phyloP scores from a whole-genome alignment of 805 yeast species.

The Kazachstania psychrophila region DNA sequence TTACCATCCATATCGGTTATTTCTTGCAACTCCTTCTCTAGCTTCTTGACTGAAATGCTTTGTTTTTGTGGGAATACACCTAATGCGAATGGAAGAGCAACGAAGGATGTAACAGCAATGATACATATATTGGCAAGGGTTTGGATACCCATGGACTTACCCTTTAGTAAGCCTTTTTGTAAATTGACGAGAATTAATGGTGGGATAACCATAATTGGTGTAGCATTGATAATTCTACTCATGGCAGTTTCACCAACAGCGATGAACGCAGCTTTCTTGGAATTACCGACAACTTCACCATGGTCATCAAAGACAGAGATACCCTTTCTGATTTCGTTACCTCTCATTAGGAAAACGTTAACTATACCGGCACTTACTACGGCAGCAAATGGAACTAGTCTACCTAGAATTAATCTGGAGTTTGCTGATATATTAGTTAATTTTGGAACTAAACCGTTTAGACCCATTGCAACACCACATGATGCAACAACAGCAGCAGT shows the following conservation, averaged over 20 bases:
- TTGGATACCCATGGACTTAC: slow-evolving; percentile 56
- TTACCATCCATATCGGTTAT: slow-evolving; percentile 56
- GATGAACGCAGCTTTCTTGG: slow-evolving; percentile 76
- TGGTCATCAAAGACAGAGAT: slow-evolving; percentile 62
- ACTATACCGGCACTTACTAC: slow-evolving; percentile 96
- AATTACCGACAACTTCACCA: slow-evolving; percentile 57
- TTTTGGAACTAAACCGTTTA: slow-evolving; percentile 84
- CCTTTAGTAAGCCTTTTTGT: slow-evolving; percentile 61
- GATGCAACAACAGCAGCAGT: slow-evolving; percentile 87
- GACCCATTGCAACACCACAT: slow-evolving; percentile 90
- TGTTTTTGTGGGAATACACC: slow-evolving; percentile 93
- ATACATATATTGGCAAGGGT: slow-evolving; percentile 74
- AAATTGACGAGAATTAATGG: slow-evolving; percentile 74
- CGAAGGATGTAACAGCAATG: slow-evolving; percentile 75
- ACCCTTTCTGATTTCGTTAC: slow-evolving; percentile 85
- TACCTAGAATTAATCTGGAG: slow-evolving; percentile 62
- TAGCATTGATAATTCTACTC: slow-evolving; percentile 88
- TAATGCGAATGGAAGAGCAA: slow-evolving; percentile 86
- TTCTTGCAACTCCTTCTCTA: slow-evolving; percentile 58
- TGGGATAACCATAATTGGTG: slow-evolving; percentile 96
- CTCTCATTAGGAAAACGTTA: slow-evolving; percentile 93
- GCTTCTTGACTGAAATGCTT: slow-evolving; percentile 42
- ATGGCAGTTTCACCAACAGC: slow-evolving; percentile 98
- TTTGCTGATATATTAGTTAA: slow-evolving; percentile 59
- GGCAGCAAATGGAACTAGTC: slow-evolving; percentile 96